phyloP scores from a whole-genome alignment of 1,284 basidiomycete species.

The Pseudozyma sp. region DNA sequence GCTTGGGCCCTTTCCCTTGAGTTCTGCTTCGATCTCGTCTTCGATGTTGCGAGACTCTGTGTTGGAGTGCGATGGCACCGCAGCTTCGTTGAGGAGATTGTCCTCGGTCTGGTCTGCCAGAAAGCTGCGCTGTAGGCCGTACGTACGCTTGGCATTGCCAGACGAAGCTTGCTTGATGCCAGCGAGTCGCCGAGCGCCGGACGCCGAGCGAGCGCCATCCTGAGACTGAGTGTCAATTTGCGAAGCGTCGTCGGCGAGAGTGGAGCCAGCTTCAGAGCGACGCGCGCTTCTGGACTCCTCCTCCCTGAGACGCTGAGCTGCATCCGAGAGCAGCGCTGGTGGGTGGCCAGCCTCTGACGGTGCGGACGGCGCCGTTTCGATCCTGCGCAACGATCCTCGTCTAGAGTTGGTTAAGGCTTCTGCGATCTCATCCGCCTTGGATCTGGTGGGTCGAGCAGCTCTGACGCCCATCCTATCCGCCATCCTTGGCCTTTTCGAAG shows the following conservation, averaged over 20 bases:
- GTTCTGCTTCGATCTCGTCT: constrained; percentile 48
- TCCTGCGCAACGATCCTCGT: constrained; percentile 29
- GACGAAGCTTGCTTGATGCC: constrained; percentile 45
- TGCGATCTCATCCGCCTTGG: constrained; percentile 19
- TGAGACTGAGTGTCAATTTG: constrained; percentile 32
- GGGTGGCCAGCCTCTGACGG: constrained; percentile 2
- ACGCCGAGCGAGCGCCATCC: constrained; percentile 9
- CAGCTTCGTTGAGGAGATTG: constrained; percentile 22
- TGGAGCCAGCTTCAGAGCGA: constrained; percentile 19
- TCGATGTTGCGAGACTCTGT: constrained; percentile 25
- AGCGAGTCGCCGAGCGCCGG: constrained; percentile 29
- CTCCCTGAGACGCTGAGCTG: neutral
- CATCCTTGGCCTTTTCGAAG: constrained; percentile 38
- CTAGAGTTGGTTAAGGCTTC: constrained; percentile 15
- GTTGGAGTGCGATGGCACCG: neutral
- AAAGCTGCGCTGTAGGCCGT: constrained; percentile 50
- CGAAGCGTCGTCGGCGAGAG: constrained; percentile 7
- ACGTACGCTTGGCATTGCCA: constrained; percentile 44
- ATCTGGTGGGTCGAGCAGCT: constrained; percentile 17
- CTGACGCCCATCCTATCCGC: constrained; percentile 45
- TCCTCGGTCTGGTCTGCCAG: constrained; percentile 44
- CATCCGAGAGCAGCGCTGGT: neutral
- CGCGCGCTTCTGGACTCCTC: constrained; percentile 4
- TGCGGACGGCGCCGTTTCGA: constrained; percentile 34
- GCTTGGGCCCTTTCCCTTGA: constrained; percentile 10